Conservation (phyloP, 176 grass and related monocot genomes). For the Metroxylon sagu region DNA sequence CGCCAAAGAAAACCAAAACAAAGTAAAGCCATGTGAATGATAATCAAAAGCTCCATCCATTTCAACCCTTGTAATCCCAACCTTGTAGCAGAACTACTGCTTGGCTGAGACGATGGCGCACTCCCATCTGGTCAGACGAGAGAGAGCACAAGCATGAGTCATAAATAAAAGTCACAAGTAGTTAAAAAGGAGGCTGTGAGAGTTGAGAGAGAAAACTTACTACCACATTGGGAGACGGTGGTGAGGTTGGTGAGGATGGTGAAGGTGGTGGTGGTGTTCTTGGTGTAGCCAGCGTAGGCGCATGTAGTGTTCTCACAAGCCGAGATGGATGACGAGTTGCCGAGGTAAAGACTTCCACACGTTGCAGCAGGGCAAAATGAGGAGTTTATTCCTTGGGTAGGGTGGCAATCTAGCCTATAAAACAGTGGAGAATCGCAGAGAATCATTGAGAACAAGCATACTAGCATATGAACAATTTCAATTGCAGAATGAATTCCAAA, state of each 20-base stretch:
- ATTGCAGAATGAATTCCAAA: no score
- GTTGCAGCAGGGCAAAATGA: constrained; percentile 46
- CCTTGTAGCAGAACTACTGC: constrained; percentile 14
- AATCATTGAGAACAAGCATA: no score
- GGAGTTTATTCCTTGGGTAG: constrained; percentile 40
- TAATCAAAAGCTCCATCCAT: constrained; percentile 29
- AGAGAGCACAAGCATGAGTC: background rate
- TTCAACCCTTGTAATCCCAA: constrained; percentile 24
- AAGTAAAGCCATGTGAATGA: constrained; percentile 29
- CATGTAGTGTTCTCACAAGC: constrained; percentile 49
- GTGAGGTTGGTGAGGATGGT: constrained; percentile 63
- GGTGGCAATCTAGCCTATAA: constrained; percentile 59
- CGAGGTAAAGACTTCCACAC: constrained; percentile 56
- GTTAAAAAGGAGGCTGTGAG: background rate
- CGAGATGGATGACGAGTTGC: constrained; percentile 45
- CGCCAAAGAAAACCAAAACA: constrained; percentile 22
- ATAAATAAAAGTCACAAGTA: background rate
- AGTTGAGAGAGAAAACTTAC: constrained; percentile 27
- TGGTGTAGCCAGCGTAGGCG: constrained; percentile 75
- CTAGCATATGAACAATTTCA: no score
- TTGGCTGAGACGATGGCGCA: constrained; percentile 42
- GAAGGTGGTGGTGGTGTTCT: constrained; percentile 34
- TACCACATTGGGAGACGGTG: constrained; percentile 38
- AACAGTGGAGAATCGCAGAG: no score
- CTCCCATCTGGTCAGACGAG: constrained; percentile 26